These are phyloP conservation scores for Streptanthus diversifolius DNA, from an alignment of 345 rosid genomes.

Conservation along the genomic window DNA sequence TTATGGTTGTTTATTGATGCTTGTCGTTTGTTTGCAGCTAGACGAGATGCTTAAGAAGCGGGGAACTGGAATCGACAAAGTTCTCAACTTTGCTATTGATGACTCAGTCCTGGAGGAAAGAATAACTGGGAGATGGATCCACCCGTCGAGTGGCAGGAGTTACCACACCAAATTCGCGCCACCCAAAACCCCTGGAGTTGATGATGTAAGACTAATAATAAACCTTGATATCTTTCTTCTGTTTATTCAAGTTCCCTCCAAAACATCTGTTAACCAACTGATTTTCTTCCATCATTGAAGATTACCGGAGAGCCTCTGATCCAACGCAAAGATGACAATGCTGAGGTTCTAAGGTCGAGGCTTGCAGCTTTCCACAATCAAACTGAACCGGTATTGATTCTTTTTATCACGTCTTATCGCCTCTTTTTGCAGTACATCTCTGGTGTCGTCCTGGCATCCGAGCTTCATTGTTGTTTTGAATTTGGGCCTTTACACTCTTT, in stretches of 20 bases:
- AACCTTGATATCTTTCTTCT: neutral
- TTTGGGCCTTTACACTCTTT: neutral
- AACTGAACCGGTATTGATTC: constrained; percentile 62
- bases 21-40: constrained; percentile 47
- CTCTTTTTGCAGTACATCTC: neutral
- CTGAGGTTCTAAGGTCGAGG: constrained; percentile 74
- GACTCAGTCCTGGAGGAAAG: constrained; percentile 93
- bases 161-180: constrained; percentile 83
- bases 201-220: constrained; percentile 59
- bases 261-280: neutral
- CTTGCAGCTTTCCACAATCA: constrained; percentile 78
- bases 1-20: neutral
- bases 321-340: constrained; percentile 85
- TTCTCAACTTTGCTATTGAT: constrained; percentile 77
- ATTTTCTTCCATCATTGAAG: constrained; percentile 36
- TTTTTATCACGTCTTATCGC: neutral
- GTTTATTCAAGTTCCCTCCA: neutral
- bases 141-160: constrained; percentile 83
- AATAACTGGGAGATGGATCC: constrained; percentile 91
- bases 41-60: constrained; percentile 85
- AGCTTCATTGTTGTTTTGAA: neutral
- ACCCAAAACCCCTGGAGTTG: constrained; percentile 63
- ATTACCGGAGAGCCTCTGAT: constrained; percentile 80
- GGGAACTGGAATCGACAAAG: constrained; percentile 67
- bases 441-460: neutral